phyloP scores from a whole-genome alignment of 2,329 filamentous ascomycete genomes.

The Graphium sp. region DNA sequence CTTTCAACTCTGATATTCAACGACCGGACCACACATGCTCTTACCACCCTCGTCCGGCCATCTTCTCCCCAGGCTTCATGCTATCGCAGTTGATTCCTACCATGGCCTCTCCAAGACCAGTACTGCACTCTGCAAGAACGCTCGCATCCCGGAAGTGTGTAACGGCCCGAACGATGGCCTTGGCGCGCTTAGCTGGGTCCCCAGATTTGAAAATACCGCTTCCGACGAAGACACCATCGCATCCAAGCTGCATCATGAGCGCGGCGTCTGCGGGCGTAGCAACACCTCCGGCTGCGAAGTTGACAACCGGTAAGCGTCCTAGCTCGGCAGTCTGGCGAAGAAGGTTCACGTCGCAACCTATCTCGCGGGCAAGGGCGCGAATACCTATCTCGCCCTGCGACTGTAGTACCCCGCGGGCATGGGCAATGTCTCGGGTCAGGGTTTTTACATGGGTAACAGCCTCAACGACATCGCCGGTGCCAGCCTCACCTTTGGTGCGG shows the following conservation, averaged over 20 bases:
- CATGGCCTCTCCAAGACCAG: slow-evolving; percentile 92
- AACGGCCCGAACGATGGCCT: slow-evolving; percentile 86
- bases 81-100: slow-evolving; percentile 78
- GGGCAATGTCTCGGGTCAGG: slow-evolving; percentile 66
- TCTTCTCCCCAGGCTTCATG: slow-evolving; percentile 64
- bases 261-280: slow-evolving; percentile 96
- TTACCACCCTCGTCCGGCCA: slow-evolving; percentile 77
- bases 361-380: slow-evolving; percentile 62
- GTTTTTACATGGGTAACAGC: slow-evolving; percentile 93
- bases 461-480: slow-evolving; percentile 92
- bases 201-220: slow-evolving; percentile 96
- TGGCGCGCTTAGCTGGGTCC: slow-evolving; percentile 75
- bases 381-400: slow-evolving; percentile 32
- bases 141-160: slow-evolving; percentile 79
- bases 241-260: slow-evolving; percentile 95
- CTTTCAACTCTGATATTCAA: too few relatives aligned
- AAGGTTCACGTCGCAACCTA: slow-evolving; percentile 62
- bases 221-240: slow-evolving; percentile 94
- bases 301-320: slow-evolving; percentile 82
- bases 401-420: slow-evolving; percentile 58
- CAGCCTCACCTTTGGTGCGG: slow-evolving; percentile 94
- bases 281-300: slow-evolving; percentile 97
- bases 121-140: slow-evolving; percentile 73
- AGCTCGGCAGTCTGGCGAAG: slow-evolving; percentile 77
- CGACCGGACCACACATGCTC: too few relatives aligned